These are phyloP conservation scores for Scedosporium boydii DNA, from an alignment of 2,329 filamentous ascomycete species.

Conservation along the genomic window DNA sequence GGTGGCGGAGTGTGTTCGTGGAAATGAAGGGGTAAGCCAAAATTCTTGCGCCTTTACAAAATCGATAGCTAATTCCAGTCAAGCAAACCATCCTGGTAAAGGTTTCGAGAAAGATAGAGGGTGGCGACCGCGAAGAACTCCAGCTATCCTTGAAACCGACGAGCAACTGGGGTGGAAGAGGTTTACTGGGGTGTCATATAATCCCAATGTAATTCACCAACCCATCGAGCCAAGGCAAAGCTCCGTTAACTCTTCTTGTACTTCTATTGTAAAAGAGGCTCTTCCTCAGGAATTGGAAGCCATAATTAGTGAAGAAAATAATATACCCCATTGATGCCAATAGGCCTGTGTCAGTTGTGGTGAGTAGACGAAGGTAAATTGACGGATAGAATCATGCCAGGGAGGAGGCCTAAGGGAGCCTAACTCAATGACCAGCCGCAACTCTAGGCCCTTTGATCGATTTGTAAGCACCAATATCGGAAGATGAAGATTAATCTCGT, in stretches of 20 bases:
- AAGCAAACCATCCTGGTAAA: constrained; percentile 65
- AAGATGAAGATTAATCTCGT: no score
- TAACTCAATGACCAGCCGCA: no score
- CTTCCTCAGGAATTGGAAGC: neutral
- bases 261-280: neutral
- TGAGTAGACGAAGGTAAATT: no score
- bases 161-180: constrained; percentile 81
- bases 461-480: no score
- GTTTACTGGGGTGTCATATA: constrained; percentile 83
- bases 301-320: neutral
- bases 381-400: no score
- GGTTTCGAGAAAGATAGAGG: constrained; percentile 39
- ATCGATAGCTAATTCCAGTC: neutral
- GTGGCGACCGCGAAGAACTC: constrained; percentile 43
- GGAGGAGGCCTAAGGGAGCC: no score
- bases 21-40: constrained; percentile 73
- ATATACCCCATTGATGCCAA: no score
- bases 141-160: constrained; percentile 66
- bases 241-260: neutral
- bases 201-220: constrained; percentile 44
- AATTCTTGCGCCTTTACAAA: neutral
- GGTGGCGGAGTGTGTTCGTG: constrained; percentile 82
- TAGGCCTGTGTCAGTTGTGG: no score
- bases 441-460: no score
- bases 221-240: neutral